Percentiles rank a stretch among this genome's conserved stretches.
Conservation (phyloP, 2,329 filamentous ascomycete species). For the Exophiala oligosperma region DNA sequence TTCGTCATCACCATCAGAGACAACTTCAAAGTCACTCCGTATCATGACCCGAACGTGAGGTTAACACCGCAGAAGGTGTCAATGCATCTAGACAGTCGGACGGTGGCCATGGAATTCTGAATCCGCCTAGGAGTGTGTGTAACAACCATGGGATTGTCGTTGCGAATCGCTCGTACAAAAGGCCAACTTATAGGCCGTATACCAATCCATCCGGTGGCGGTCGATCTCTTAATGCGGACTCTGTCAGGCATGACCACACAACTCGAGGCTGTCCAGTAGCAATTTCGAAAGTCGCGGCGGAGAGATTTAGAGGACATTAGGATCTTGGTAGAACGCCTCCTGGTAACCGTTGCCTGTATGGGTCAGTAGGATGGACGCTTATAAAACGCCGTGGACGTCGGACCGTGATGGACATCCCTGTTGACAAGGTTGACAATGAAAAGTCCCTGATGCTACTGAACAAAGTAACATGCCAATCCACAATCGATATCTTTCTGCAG, state of each 20-base stretch:
- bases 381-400: neutral
- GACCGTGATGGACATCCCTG: slow-evolving; percentile 68
- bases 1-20: no score
- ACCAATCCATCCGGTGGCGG: slow-evolving; percentile 53
- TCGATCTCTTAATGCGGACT: slow-evolving; percentile 19
- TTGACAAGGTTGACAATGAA: no score
- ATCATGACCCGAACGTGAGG: no score
- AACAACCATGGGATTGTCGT: slow-evolving; percentile 73
- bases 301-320: slow-evolving; percentile 94
- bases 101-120: no score
- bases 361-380: slow-evolving; percentile 7
- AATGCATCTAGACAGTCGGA: no score
- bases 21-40: no score
- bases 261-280: no score
- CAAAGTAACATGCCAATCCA: slow-evolving; percentile 76
- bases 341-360: slow-evolving; percentile 89
- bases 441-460: neutral
- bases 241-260: no score
- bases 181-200: slow-evolving; percentile 82
- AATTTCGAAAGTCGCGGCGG: slow-evolving; percentile 30
- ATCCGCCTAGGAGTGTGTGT: no score
- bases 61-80: no score
- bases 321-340: slow-evolving; percentile 92
- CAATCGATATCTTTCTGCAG: slow-evolving; percentile 85
- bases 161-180: slow-evolving; percentile 74